Evolutionary conservation across 768 basidiomycete species (phyloP).

Genomic region (Hemileccinum impolitum): DNA sequence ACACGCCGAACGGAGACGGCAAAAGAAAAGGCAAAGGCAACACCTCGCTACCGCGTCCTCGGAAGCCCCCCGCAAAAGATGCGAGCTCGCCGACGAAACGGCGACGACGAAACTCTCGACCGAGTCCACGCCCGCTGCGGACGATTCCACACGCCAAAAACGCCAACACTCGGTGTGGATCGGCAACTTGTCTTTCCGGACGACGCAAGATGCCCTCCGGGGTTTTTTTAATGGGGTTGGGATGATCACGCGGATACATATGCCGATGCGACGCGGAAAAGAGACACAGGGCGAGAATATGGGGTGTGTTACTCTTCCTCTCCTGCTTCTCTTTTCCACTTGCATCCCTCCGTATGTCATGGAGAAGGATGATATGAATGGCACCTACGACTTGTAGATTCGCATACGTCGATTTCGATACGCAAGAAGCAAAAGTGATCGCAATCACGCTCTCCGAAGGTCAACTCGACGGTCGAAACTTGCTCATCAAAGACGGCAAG

Average conservation of each 20-base stretch:
- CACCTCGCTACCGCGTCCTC: conserved; percentile 1
- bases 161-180: conserved; percentile 93
- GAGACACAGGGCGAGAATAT: conserved; percentile 64
- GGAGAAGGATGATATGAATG: conserved; percentile 2
- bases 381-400: conserved; percentile 50
- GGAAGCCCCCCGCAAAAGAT: conserved; percentile 39
- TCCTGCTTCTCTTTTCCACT: not conserved
- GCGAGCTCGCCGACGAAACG: conserved; percentile 37
- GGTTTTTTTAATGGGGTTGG: conserved; percentile 69
- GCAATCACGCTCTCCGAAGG: conserved; percentile 84
- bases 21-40: conserved; percentile 45
- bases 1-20: conserved; percentile 67
- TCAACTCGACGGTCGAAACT: conserved; percentile 75
- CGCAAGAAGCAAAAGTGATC: conserved; percentile 63
- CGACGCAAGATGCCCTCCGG: conserved; percentile 68
- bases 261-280: conserved; percentile 73
- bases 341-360: not conserved
- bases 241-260: conserved; percentile 75
- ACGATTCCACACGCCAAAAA: conserved; percentile 34
- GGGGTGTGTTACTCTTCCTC: conserved; percentile 51
- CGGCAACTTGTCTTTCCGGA: conserved; percentile 90
- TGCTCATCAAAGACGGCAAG: conserved; percentile 92
- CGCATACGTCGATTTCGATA: conserved; percentile 93
- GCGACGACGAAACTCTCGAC: not conserved
- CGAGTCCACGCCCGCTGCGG: not conserved